Conservation (phyloP, 257 asterid genomes). For the Coffea canephora region DNA sequence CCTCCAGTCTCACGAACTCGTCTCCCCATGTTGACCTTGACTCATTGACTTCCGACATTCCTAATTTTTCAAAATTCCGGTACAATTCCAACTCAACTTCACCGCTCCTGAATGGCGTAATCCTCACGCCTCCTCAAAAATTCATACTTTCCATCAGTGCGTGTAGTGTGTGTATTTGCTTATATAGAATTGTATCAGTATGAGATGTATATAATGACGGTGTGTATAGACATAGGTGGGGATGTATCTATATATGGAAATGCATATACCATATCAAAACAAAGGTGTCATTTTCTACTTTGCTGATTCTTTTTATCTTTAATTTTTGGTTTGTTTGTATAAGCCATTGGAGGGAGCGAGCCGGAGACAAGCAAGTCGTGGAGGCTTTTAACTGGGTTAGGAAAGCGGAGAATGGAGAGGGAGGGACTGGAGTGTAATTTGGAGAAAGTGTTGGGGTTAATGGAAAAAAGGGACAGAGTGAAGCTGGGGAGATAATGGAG, state of each 20-base stretch:
- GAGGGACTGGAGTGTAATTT: constrained; percentile 35
- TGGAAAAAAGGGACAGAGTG: constrained; percentile 1
- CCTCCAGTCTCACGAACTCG: constrained; percentile 23
- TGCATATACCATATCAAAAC: background rate
- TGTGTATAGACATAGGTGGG: background rate
- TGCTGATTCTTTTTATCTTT: background rate
- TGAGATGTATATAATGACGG: background rate
- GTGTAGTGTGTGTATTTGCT: constrained; percentile 7
- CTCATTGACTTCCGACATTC: constrained; percentile 69
- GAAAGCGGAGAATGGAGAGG: background rate
- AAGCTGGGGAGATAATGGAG: background rate
- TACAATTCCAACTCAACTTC: constrained; percentile 9
- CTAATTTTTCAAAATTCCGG: constrained; percentile 3
- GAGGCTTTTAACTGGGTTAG: constrained; percentile 15
- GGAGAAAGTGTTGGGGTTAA: constrained; percentile 22
- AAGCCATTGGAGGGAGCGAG: constrained; percentile 39
- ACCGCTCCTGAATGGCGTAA: constrained; percentile 29
- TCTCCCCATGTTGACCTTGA: constrained; percentile 40
- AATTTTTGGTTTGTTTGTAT: constrained; percentile 14
- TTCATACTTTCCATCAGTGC: background rate
- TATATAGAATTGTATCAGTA: constrained; percentile 8
- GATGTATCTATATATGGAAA: background rate
- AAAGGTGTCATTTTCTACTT: background rate
- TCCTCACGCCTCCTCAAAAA: constrained; percentile 18
- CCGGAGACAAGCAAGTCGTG: background rate